Evolutionary conservation across 148 eudicot genomes (phyloP), one percentile per base, ranked within the genome.

Genomic region (Spergularia bocconei): DNA sequence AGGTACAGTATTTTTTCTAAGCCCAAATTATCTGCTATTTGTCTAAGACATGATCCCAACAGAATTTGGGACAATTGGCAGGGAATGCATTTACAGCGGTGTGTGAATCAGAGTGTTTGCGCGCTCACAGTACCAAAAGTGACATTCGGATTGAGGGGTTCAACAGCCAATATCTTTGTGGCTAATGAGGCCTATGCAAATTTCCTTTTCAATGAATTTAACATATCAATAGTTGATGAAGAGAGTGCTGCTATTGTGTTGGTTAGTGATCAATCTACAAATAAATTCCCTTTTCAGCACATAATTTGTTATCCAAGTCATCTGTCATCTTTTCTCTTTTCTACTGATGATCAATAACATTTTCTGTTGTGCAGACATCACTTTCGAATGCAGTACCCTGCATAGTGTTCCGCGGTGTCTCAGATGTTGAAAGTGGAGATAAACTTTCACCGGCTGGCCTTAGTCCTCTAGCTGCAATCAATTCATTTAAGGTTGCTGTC

Each of bases 201-300:
- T 19, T 88, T 83, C 74, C 87, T 88, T 38, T 76, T 65, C 63
- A 51, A 76, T 13, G 73, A 85, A 70, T 78, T 85, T 79, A 82
- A 79, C 70, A 76, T 88, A 38, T 88, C 90, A 38, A 86, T 82
- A 1, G 85, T 73, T 8, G 92, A 88, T 38, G 92, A 86, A 77
- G 92, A 88, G 81, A 88, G 90, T 77, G 87, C 85, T 20, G 90
- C 92, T 25, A 64, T 88, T 6, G 78, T 85, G 17, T 71, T 85
- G 76, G 83, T 81, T 13, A 60, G 77, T n/a, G n/a, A n/a, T n/a
- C 77, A 14, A 25, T 29, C 33, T 29, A 29, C 33, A 29, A 29
- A 29, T 29, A 0, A 29, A 29, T 29, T 29, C 33, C 33, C 2
- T 29, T 29, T 29, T 29, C 33, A 29, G 33, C 33, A 0, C 33